Percentiles rank a stretch among this genome's conserved stretches.
Evolutionary conservation across 345 rosid genomes (phyloP).

Genomic region (Sisymbrium irio): DNA sequence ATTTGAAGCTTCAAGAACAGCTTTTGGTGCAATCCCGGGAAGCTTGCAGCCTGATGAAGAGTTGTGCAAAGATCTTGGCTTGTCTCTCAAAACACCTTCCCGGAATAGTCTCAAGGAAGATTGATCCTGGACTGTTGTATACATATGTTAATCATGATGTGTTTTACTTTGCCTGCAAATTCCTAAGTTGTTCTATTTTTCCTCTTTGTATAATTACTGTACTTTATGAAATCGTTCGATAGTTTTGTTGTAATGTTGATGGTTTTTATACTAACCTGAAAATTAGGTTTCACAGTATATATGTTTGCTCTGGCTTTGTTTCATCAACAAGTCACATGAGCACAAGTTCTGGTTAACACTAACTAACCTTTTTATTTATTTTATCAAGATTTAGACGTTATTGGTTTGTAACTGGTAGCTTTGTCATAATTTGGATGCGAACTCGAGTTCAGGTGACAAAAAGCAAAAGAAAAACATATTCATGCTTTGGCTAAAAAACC

Average conservation of each 20-base stretch:
- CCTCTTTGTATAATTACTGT: neutral
- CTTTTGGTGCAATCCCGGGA: constrained; percentile 82
- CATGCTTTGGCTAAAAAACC: neutral
- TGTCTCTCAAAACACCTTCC: constrained; percentile 33
- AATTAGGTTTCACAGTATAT: neutral
- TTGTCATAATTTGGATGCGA: neutral
- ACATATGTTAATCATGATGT: neutral
- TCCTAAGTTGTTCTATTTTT: neutral
- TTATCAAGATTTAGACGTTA: no score
- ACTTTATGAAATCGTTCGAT: neutral
- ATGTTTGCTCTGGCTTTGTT: neutral
- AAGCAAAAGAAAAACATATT: no score
- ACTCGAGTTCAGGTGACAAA: neutral
- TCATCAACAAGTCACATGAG: neutral
- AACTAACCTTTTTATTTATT: no score
- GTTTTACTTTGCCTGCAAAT: neutral
- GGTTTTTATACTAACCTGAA: neutral
- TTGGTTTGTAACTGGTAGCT: neutral
- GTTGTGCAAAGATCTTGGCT: constrained; percentile 72
- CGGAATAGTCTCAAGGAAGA: constrained; percentile 21
- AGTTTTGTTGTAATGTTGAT: neutral
- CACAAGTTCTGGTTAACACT: neutral
- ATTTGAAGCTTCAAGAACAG: constrained; percentile 64
- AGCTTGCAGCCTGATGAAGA: constrained; percentile 82
- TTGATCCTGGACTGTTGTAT: constrained; percentile 5